Evolutionary conservation across 345 rosid species (phyloP).

Genomic region (Sapria himalayana): DNA sequence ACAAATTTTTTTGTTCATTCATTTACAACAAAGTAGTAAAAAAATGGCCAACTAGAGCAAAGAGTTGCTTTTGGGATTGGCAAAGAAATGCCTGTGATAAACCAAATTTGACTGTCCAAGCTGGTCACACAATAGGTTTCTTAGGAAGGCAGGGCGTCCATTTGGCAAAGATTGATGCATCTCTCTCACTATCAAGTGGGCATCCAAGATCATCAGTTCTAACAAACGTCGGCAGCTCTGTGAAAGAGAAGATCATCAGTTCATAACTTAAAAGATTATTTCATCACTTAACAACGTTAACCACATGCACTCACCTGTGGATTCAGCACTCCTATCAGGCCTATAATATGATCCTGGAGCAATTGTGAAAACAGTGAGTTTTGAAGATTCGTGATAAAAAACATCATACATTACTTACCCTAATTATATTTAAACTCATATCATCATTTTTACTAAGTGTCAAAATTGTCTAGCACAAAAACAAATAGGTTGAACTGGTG

Average conservation of each 20-base stretch:
- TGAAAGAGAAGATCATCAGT: no score
- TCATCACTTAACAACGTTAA: no score
- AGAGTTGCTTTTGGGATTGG: conserved; percentile 35
- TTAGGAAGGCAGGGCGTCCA: conserved; percentile 33
- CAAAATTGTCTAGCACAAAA: no score
- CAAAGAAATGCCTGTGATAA: conserved; percentile 48
- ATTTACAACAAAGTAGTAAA: not conserved
- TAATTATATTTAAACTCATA: no score
- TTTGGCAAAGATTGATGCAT: conserved; percentile 30
- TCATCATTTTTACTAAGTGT: no score
- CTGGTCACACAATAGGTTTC: conserved; percentile 21
- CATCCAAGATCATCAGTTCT: conserved; percentile 61
- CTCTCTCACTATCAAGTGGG: conserved; percentile 35
- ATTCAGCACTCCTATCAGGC: conserved; percentile 47
- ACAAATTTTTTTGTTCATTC: no score
- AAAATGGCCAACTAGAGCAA: no score
- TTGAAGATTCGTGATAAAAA: no score
- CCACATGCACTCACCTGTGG: conserved; percentile 89
- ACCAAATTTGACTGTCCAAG: conserved; percentile 21
- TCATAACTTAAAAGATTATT: no score
- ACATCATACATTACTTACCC: no score
- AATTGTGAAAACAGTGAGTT: conserved; percentile 2
- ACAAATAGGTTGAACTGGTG: no score
- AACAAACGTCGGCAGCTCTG: conserved; percentile 57
- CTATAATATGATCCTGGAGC: conserved; percentile 49